phyloP scores from a whole-genome alignment of 805 yeast species.

The Pichia nanzhaoensis region DNA sequence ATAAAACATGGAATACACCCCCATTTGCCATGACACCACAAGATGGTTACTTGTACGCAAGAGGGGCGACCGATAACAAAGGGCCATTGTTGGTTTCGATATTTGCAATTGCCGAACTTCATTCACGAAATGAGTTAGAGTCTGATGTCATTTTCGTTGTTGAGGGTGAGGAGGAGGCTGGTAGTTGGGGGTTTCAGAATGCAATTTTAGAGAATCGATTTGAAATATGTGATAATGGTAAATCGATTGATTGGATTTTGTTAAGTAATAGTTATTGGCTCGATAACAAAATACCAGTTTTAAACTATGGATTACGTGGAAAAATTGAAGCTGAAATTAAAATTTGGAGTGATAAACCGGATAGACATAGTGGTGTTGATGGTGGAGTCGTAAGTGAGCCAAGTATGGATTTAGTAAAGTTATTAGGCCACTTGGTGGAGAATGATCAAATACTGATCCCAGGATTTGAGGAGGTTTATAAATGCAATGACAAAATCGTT shows the following conservation, averaged over 20 bases:
- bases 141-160: slow-evolving; percentile 76
- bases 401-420: slow-evolving; percentile 71
- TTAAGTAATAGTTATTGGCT: slow-evolving; percentile 93
- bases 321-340: slow-evolving; percentile 75
- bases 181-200: slow-evolving; percentile 76
- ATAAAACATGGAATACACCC: slow-evolving; percentile 61
- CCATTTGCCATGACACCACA: slow-evolving; percentile 72
- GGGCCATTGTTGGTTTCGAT: slow-evolving; percentile 88
- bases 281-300: slow-evolving; percentile 80
- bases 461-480: slow-evolving; percentile 27
- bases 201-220: slow-evolving; percentile 47
- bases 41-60: slow-evolving; percentile 81
- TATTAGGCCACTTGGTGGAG: slow-evolving; percentile 60
- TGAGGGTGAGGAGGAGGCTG: slow-evolving; percentile 96
- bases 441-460: slow-evolving; percentile 56
- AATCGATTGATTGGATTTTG: slow-evolving; percentile 73
- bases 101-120: slow-evolving; percentile 74
- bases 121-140: slow-evolving; percentile 42
- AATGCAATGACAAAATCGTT: not conserved
- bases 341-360: slow-evolving; percentile 68
- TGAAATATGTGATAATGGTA: slow-evolving; percentile 44
- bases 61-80: slow-evolving; percentile 93
- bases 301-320: slow-evolving; percentile 92
- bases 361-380: slow-evolving; percentile 93
- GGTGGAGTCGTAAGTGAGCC: slow-evolving; percentile 92